These are phyloP conservation scores for Globisporangium radiosum DNA, from an alignment of 352 stramenopile species.

Conservation along the genomic window DNA sequence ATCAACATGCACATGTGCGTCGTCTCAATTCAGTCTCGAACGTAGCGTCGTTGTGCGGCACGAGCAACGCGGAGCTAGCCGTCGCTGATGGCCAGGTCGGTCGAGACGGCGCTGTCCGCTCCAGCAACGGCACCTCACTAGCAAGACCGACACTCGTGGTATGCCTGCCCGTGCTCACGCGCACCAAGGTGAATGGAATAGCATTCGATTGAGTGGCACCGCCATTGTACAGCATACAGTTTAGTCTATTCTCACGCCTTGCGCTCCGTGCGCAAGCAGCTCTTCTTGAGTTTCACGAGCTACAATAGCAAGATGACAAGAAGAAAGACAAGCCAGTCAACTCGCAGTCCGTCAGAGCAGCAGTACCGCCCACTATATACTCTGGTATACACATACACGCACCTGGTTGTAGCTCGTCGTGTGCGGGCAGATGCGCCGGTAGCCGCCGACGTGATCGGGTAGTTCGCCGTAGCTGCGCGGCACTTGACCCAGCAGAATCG, in stretches of 20 bases:
- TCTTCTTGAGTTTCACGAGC: conserved; percentile 59
- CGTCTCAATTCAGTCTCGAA: background rate
- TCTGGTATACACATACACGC: background rate
- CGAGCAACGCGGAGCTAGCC: too few relatives aligned
- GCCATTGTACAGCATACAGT: too few relatives aligned
- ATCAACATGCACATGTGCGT: background rate
- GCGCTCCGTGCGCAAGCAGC: conserved; percentile 31
- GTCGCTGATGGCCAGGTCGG: too few relatives aligned
- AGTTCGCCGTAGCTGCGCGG: conserved; percentile 59
- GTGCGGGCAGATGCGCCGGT: conserved; percentile 50
- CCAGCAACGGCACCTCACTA: too few relatives aligned
- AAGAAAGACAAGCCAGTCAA: too few relatives aligned
- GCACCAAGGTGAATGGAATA: too few relatives aligned
- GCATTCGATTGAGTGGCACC: too few relatives aligned
- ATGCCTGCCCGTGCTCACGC: too few relatives aligned
- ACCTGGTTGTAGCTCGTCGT: conserved; percentile 71
- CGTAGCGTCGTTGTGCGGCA: too few relatives aligned
- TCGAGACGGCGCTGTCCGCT: too few relatives aligned
- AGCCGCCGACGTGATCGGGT: conserved; percentile 51
- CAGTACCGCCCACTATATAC: background rate
- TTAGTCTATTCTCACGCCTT: too few relatives aligned
- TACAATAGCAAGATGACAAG: conserved; percentile 2
- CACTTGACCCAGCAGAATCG: conserved; percentile 48
- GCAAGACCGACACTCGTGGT: too few relatives aligned
- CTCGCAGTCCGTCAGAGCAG: background rate